phyloP scores from a whole-genome alignment of 2,329 filamentous ascomycete genomes.

The Lanzia echinophila region DNA sequence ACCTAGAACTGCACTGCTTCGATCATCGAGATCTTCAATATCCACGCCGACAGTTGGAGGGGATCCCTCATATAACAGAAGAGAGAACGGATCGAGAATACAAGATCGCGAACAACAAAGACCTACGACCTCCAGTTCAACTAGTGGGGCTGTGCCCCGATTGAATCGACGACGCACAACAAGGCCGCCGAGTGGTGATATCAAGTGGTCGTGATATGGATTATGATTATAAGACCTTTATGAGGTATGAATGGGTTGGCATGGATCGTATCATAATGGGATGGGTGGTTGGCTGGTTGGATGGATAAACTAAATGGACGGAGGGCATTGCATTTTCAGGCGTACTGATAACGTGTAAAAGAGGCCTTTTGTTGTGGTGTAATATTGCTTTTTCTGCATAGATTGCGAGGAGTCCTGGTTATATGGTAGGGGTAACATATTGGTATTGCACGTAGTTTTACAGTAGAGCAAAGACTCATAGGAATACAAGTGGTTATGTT shows the following conservation, averaged over 20 bases:
- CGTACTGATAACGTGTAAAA: background rate
- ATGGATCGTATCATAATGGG: background rate
- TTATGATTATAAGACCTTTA: background rate
- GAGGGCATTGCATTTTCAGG: constrained; percentile 1
- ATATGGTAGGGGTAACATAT: background rate
- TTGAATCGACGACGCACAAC: constrained; percentile 25
- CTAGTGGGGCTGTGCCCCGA: constrained; percentile 20
- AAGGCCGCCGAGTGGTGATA: constrained; percentile 27
- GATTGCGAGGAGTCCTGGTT: background rate
- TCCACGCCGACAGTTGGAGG: constrained; percentile 20
- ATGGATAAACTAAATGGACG: constrained; percentile 1
- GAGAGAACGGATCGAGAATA: constrained; percentile 12
- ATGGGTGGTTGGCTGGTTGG: background rate
- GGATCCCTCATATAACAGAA: constrained; percentile 10
- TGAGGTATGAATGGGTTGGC: background rate
- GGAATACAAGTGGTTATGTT: too few relatives aligned
- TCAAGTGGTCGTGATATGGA: constrained; percentile 28
- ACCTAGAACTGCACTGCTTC: constrained; percentile 28
- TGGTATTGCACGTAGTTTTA: background rate
- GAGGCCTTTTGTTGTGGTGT: background rate
- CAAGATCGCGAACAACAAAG: constrained; percentile 19
- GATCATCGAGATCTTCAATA: constrained; percentile 26
- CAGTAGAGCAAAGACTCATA: background rate
- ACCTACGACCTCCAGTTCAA: constrained; percentile 14
- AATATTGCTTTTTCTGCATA: background rate